Percentiles rank a stretch among this genome's conserved stretches.
Evolutionary conservation across 495 filamentous ascomycete species (phyloP).

Genomic region (Hypoxylon lienhwacheense): DNA sequence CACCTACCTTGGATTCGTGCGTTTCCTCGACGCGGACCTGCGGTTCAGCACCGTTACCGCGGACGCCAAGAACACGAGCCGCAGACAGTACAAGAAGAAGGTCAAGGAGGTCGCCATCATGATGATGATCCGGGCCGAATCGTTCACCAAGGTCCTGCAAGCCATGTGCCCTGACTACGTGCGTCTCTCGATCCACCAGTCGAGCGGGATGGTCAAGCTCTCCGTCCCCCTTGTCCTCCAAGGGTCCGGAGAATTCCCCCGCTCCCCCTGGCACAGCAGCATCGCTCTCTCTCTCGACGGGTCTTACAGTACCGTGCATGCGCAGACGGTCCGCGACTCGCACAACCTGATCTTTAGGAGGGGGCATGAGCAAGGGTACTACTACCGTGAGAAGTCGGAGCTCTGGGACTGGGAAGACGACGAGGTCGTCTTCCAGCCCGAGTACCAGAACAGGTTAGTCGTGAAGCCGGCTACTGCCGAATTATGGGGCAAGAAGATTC

Average conservation of each 20-base stretch:
- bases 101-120: neutral
- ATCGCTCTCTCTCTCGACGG: neutral
- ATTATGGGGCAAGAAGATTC: neutral
- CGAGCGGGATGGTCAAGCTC: neutral
- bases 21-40: neutral
- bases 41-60: neutral
- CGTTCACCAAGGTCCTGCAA: neutral
- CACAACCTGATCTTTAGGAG: neutral
- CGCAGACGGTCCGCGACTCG: neutral
- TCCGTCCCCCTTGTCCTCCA: neutral
- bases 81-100: neutral
- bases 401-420: neutral
- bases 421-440: neutral
- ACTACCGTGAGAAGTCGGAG: neutral
- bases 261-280: neutral
- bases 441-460: neutral
- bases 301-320: neutral
- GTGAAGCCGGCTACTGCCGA: neutral
- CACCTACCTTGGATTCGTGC: neutral
- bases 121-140: neutral
- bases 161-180: neutral
- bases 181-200: neutral
- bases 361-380: neutral
- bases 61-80: neutral
- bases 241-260: neutral